A percentile compares a stretch with the other conserved stretches of the same genome.
phyloP scores from a whole-genome alignment of 2,329 filamentous ascomycete genomes.

The Diatrype stigma region DNA sequence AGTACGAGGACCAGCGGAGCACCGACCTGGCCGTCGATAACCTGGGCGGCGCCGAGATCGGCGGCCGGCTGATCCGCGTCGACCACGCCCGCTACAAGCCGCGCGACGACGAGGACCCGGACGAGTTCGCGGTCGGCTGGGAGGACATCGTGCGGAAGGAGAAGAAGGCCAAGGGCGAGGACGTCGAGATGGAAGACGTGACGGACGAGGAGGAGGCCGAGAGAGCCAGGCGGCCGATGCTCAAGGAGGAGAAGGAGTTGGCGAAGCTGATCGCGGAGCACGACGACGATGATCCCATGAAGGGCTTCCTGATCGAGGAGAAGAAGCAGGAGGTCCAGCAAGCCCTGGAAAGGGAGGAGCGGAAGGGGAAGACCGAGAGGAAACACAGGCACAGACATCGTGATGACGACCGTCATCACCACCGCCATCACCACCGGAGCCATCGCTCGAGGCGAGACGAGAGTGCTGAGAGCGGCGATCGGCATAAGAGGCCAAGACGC shows the following conservation, averaged over 20 bases:
- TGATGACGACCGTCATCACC: slow-evolving; percentile 38
- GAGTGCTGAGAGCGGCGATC: slow-evolving; percentile 11
- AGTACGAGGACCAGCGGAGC: slow-evolving; percentile 96
- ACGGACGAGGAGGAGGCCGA: slow-evolving; percentile 38
- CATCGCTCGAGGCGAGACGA: slow-evolving; percentile 36
- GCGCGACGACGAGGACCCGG: slow-evolving; percentile 70
- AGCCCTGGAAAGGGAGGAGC: slow-evolving; percentile 55
- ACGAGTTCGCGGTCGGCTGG: slow-evolving; percentile 56
- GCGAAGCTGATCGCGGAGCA: slow-evolving; percentile 70
- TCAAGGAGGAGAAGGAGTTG: slow-evolving; percentile 80
- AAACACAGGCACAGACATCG: slow-evolving; percentile 38
- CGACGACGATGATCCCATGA: slow-evolving; percentile 98
- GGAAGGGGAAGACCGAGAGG: slow-evolving; percentile 44
- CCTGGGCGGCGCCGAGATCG: slow-evolving; percentile 77
- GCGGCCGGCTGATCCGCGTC: slow-evolving; percentile 76
- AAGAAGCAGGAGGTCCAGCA: slow-evolving; percentile 84
- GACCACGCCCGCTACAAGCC: slow-evolving; percentile 92
- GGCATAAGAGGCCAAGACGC: slow-evolving; percentile 31
- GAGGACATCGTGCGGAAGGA: slow-evolving; percentile 54
- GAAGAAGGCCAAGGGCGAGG: slow-evolving; percentile 35
- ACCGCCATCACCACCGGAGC: slow-evolving; percentile 42
- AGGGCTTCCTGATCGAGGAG: slow-evolving; percentile 80
- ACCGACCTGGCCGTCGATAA: slow-evolving; percentile 97
- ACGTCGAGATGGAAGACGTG: slow-evolving; percentile 33
- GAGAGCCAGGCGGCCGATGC: slow-evolving; percentile 49